Evolutionary conservation across 805 yeast species (phyloP).

Genomic region (Saccharomycopsis fodiens): DNA sequence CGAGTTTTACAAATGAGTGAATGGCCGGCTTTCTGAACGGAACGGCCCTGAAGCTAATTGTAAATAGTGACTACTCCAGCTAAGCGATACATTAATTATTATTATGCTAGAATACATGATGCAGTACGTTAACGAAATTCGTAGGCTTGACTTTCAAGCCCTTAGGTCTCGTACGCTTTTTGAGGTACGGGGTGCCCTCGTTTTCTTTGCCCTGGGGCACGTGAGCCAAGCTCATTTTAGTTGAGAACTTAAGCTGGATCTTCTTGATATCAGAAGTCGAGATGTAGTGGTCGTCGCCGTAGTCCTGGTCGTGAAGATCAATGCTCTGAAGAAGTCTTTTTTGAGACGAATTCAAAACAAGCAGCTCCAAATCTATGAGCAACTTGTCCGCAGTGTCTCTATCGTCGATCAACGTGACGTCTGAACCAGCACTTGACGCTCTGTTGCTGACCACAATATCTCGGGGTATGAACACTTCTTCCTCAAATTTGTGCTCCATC

Average conservation of each 20-base stretch:
- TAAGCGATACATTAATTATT: background rate
- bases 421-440: constrained; percentile 1
- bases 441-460: background rate
- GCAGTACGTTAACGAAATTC: background rate
- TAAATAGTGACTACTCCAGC: too few relatives aligned
- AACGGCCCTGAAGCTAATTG: too few relatives aligned
- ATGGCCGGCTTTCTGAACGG: too few relatives aligned
- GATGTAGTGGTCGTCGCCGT: background rate
- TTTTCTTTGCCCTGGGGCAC: background rate
- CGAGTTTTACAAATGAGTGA: too few relatives aligned
- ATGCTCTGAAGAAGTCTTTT: background rate
- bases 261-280: background rate
- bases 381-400: background rate
- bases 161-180: background rate
- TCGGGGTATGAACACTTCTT: background rate
- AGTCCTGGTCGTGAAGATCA: background rate
- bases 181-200: background rate
- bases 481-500: background rate
- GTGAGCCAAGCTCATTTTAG: background rate
- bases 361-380: background rate
- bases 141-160: background rate
- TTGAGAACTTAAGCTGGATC: background rate
- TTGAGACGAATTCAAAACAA: background rate
- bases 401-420: background rate
- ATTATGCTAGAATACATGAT: background rate